Conservation (phyloP, 2,329 filamentous ascomycete species). For the Aspergillus quadricinctus region DNA sequence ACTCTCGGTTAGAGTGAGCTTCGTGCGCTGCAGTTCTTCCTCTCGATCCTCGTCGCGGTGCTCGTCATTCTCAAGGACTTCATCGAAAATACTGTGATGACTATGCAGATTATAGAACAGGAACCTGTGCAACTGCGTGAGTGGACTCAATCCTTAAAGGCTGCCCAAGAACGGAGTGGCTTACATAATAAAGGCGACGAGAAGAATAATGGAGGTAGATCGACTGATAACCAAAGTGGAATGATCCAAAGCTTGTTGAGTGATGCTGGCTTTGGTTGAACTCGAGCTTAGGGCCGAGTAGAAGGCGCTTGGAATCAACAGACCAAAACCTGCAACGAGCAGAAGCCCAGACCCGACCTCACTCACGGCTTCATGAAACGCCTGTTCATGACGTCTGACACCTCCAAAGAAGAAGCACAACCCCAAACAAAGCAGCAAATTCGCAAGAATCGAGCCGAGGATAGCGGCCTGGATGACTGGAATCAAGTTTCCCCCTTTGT, state of each 20-base stretch:
- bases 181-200: slow-evolving; percentile 64
- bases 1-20: slow-evolving; percentile 72
- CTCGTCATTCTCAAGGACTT: slow-evolving; percentile 68
- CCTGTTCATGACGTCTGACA: slow-evolving; percentile 60
- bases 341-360: slow-evolving; percentile 75
- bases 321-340: slow-evolving; percentile 65
- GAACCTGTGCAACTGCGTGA: slow-evolving; percentile 31
- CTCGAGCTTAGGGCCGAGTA: slow-evolving; percentile 41
- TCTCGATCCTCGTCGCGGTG: slow-evolving; percentile 60
- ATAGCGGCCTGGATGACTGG: slow-evolving; percentile 80
- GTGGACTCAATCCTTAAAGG: neutral
- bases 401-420: slow-evolving; percentile 77
- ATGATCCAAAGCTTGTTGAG: slow-evolving; percentile 40
- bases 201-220: slow-evolving; percentile 64
- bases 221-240: slow-evolving; percentile 65
- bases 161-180: neutral
- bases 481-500: slow-evolving; percentile 44
- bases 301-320: slow-evolving; percentile 44
- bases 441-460: slow-evolving; percentile 76
- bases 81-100: slow-evolving; percentile 72
- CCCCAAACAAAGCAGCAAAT: slow-evolving; percentile 74
- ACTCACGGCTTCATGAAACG: slow-evolving; percentile 69
- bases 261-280: slow-evolving; percentile 38
- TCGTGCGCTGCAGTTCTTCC: slow-evolving; percentile 57
- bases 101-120: slow-evolving; percentile 71